Percentiles rank a stretch among this genome's conserved stretches.
Evolutionary conservation across 164 flowering plant genomes (phyloP).

Genomic region (Amborella trichopoda): DNA sequence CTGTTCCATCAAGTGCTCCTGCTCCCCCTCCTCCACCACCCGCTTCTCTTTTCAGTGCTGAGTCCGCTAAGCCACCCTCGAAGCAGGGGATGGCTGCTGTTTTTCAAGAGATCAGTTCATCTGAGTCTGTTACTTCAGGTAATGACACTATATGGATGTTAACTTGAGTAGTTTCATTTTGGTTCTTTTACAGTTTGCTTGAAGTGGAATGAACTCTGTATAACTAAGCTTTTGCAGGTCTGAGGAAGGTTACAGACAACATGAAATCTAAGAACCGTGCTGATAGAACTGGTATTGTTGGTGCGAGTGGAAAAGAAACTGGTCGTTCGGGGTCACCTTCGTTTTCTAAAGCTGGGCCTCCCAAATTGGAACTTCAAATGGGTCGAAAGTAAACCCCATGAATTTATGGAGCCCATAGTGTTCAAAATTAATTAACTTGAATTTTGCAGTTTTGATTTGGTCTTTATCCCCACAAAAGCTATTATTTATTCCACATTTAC

Average conservation of each 20-base stretch:
- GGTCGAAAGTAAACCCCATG: constrained; percentile 77
- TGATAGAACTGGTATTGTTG: constrained; percentile 65
- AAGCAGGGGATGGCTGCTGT: constrained; percentile 94
- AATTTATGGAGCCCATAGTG: too few relatives aligned
- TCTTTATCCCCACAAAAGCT: not conserved
- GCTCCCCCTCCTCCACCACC: constrained; percentile 83
- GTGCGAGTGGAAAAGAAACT: constrained; percentile 37
- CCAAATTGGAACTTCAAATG: constrained; percentile 93
- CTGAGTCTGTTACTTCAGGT: constrained; percentile 75
- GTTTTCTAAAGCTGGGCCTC: constrained; percentile 77
- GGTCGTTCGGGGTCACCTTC: constrained; percentile 33
- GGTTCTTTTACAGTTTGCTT: not conserved
- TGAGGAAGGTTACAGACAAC: constrained; percentile 58
- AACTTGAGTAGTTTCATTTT: not conserved
- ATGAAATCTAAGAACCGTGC: constrained; percentile 95
- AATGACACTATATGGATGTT: not conserved
- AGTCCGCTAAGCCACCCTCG: constrained; percentile 49
- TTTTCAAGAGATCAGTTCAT: constrained; percentile 76
- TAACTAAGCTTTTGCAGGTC: constrained; percentile 22
- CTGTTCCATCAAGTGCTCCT: constrained; percentile 19
- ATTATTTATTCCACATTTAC: too few relatives aligned
- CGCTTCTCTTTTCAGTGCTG: constrained; percentile 57
- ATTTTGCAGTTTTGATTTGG: not conserved
- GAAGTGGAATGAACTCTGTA: not conserved
- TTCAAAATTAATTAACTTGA: not conserved